A percentile compares a stretch with the other conserved stretches of the same genome.
Conservation (phyloP, 768 basidiomycete species). For the Phallus indusiatus region DNA sequence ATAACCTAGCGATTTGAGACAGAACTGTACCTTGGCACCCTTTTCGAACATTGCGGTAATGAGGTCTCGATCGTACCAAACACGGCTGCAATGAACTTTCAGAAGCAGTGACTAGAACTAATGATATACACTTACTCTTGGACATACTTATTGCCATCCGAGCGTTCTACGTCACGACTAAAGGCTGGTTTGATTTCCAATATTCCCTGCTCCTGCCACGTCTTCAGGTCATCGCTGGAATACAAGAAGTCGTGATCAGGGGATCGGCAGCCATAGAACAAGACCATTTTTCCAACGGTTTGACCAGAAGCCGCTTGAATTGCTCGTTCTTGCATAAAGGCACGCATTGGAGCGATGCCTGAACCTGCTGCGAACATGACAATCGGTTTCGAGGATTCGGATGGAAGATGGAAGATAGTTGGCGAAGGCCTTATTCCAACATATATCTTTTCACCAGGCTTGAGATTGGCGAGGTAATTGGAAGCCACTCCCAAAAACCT, state of each 20-base stretch:
- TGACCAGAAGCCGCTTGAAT: constrained; percentile 34
- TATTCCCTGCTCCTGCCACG: constrained; percentile 33
- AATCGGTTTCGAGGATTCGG: constrained; percentile 29
- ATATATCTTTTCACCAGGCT: constrained; percentile 33
- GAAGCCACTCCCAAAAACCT: constrained; percentile 38
- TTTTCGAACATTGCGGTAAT: constrained; percentile 23
- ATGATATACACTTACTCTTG: constrained; percentile 25
- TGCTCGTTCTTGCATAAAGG: constrained; percentile 42
- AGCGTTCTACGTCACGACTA: constrained; percentile 21
- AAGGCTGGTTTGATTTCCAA: constrained; percentile 39
- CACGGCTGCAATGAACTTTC: constrained; percentile 22
- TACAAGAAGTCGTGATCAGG: constrained; percentile 36
- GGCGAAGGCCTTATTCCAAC: constrained; percentile 31
- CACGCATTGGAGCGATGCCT: constrained; percentile 41
- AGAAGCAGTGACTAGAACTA: background rate
- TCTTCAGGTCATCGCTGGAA: constrained; percentile 29
- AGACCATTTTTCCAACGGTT: constrained; percentile 29
- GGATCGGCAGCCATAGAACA: constrained; percentile 40
- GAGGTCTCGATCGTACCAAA: constrained; percentile 33
- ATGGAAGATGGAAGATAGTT: constrained; percentile 34
- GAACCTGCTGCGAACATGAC: constrained; percentile 39
- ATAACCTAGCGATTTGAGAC: background rate
- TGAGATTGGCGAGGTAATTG: constrained; percentile 32
- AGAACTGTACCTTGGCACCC: constrained; percentile 25
- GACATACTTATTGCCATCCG: constrained; percentile 28